These are phyloP conservation scores for Claviceps sp. DNA, from an alignment of 2,329 filamentous ascomycete species.

Conservation along the genomic window DNA sequence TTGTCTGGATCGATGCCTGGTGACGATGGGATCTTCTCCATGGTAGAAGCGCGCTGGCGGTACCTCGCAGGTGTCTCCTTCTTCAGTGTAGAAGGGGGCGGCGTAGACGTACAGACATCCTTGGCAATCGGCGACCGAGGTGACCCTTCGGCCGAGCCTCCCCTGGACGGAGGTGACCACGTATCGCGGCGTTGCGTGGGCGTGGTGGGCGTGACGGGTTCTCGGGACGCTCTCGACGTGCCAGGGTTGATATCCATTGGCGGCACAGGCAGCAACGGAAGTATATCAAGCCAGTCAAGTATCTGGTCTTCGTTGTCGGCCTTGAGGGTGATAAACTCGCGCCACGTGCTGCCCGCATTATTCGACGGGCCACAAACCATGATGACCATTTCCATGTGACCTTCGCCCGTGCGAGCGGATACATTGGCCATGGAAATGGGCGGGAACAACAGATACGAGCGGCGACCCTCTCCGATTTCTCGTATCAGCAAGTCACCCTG, in stretches of 20 bases:
- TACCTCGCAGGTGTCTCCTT: slow-evolving; percentile 14
- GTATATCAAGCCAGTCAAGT: slow-evolving; percentile 75
- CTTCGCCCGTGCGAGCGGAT: slow-evolving; percentile 67
- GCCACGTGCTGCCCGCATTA: slow-evolving; percentile 50
- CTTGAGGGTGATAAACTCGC: slow-evolving; percentile 66
- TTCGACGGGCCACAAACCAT: slow-evolving; percentile 67
- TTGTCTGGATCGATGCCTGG: slow-evolving; percentile 2
- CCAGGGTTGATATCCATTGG: slow-evolving; percentile 20
- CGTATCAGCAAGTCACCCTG: slow-evolving; percentile 82
- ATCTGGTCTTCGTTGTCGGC: slow-evolving; percentile 66
- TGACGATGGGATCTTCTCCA: neutral
- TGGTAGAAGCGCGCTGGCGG: slow-evolving; percentile 9
- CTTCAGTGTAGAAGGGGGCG: slow-evolving; percentile 11
- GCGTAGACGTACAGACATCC: slow-evolving; percentile 5
- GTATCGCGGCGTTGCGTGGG: slow-evolving; percentile 20
- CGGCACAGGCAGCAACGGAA: slow-evolving; percentile 41
- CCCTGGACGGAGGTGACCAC: slow-evolving; percentile 5
- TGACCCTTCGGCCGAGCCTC: slow-evolving; percentile 13
- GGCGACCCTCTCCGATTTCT: slow-evolving; percentile 64
- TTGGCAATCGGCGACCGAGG: slow-evolving; percentile 11
- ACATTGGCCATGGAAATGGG: slow-evolving; percentile 61
- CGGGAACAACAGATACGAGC: slow-evolving; percentile 78
- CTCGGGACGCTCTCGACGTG: slow-evolving; percentile 19
- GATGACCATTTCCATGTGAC: slow-evolving; percentile 58
- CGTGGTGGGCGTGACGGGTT: slow-evolving; percentile 8